phyloP scores from a whole-genome alignment of 257 asterid genomes.

The Linaria vulgaris region DNA sequence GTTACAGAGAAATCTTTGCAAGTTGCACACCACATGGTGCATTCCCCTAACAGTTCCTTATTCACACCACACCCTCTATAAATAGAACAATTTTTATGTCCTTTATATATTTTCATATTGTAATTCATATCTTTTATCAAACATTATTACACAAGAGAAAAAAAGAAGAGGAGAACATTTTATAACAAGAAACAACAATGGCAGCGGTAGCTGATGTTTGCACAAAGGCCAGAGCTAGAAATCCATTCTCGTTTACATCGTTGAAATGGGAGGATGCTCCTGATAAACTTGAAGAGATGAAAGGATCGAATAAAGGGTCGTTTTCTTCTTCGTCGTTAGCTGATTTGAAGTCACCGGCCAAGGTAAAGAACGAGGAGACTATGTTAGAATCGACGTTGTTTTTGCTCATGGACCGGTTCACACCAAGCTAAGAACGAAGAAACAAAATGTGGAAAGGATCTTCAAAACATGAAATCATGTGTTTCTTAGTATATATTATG shows the following conservation, averaged over 20 bases:
- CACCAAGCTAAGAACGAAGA: constrained; percentile 54
- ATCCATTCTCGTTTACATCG: constrained; percentile 33
- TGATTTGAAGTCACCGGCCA: constrained; percentile 19
- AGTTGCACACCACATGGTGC: constrained; percentile 23
- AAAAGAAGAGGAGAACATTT: background rate
- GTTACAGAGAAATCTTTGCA: constrained; percentile 20
- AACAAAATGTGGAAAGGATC: background rate
- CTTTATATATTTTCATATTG: constrained; percentile 8
- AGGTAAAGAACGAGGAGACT: constrained; percentile 30
- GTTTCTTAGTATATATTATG: background rate
- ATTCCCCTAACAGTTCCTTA: constrained; percentile 7
- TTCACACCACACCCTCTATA: constrained; percentile 26
- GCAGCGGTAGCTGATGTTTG: constrained; percentile 58
- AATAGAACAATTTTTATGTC: constrained; percentile 8
- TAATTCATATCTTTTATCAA: constrained; percentile 3
- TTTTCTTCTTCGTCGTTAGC: constrained; percentile 32
- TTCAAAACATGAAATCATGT: background rate
- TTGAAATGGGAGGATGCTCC: constrained; percentile 29
- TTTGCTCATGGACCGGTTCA: constrained; percentile 77
- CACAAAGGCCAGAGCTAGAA: constrained; percentile 46
- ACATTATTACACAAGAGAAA: background rate
- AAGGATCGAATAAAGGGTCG: constrained; percentile 13
- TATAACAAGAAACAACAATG: constrained; percentile 33
- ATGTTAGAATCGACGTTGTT: constrained; percentile 54
- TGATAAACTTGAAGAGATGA: constrained; percentile 26